phyloP scores from a whole-genome alignment of 345 rosid genomes.

The Populus deltoides region DNA sequence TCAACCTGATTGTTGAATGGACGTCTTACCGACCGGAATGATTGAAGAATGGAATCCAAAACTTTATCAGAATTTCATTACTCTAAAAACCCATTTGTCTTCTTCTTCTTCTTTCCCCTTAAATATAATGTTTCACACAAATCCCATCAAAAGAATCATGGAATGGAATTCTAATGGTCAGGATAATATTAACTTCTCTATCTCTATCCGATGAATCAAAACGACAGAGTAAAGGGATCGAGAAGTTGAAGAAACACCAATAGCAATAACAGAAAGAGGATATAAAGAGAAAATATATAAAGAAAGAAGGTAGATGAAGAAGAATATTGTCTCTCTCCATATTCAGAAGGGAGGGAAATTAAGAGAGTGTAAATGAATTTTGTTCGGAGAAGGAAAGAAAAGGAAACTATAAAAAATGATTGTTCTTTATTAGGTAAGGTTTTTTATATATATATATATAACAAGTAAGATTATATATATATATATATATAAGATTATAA shows the following conservation, averaged over 20 bases:
- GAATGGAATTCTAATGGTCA: background rate
- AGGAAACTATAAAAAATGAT: no score
- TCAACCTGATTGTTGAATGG: no score
- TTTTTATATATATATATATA: no score
- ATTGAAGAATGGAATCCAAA: background rate
- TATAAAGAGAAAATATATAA: background rate
- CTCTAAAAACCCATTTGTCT: background rate
- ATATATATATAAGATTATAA: no score
- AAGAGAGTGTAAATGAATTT: no score
- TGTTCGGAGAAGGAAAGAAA: no score
- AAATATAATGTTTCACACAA: background rate
- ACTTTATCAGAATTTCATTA: conserved; percentile 21
- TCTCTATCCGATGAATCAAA: conserved; percentile 13
- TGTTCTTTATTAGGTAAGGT: no score
- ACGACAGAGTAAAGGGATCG: conserved; percentile 15
- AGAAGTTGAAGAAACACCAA: conserved; percentile 13
- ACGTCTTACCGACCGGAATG: no score
- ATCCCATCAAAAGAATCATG: conserved; percentile 14
- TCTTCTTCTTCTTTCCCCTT: background rate
- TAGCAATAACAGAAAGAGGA: background rate
- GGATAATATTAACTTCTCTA: background rate
- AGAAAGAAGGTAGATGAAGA: no score
- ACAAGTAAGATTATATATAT: no score
- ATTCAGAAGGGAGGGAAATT: no score
- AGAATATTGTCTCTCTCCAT: no score